These are phyloP conservation scores for Sherardia arvensis DNA, from an alignment of 257 asterid genomes.

Conservation along the genomic window DNA sequence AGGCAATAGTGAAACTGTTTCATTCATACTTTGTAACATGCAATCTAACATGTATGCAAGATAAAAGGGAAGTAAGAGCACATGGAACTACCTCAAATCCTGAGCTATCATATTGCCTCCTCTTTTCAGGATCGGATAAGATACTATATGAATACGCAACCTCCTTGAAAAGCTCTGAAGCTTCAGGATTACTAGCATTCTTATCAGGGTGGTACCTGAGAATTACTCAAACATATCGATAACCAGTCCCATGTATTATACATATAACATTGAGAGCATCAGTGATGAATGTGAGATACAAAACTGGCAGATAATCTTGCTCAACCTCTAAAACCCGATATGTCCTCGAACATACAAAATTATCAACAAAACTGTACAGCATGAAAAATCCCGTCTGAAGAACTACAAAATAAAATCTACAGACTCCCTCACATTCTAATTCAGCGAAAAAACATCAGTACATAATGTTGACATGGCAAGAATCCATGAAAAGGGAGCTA, in stretches of 20 bases:
- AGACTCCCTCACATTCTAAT: not conserved
- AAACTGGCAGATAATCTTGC: not conserved
- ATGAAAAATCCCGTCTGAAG: not conserved
- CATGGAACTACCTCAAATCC: constrained; percentile 79
- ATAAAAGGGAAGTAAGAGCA: not conserved
- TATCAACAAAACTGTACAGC: not conserved
- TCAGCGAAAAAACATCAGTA: not conserved
- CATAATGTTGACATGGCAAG: not conserved
- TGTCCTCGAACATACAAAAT: not conserved
- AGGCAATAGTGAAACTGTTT: not conserved
- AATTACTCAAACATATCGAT: constrained; percentile 2
- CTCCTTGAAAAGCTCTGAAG: constrained; percentile 94
- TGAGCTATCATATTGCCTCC: constrained; percentile 80
- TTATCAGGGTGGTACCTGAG: constrained; percentile 98
- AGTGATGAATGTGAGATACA: not conserved
- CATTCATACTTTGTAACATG: not conserved
- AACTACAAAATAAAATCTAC: constrained; percentile 4
- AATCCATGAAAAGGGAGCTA: constrained; percentile 5
- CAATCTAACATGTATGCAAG: not conserved
- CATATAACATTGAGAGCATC: not conserved
- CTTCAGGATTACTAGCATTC: constrained; percentile 96
- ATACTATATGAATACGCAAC: constrained; percentile 98
- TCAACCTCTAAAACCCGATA: not conserved
- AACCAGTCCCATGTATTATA: not conserved
- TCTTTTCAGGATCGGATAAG: constrained; percentile 91